Base-by-base conservation (phyloP, 2,329 filamentous ascomycete genomes). In the Aspergillaceae sp. region DNA sequence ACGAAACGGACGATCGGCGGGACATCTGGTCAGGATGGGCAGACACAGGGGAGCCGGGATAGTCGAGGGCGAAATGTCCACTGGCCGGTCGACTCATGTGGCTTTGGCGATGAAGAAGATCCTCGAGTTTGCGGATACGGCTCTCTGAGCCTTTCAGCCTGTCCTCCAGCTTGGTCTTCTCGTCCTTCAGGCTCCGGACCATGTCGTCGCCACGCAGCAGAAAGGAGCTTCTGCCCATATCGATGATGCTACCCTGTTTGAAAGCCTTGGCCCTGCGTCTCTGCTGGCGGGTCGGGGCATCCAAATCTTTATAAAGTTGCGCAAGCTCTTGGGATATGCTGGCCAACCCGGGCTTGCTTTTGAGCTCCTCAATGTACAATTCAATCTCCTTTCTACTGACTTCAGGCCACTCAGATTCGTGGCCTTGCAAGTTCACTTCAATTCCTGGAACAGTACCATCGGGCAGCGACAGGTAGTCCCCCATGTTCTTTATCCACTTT, bases 181-280 rank as follows among this genome's bases (percentile, higher is more conserved):
- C 89, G 10, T 88, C 86, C 62, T 86, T 86, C n/a, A 97, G 67
- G 53, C 74, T 85, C 61, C 76, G 77, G 32, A 86, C 76, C 51
- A 90, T 73, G 51, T 96, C 90, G 57, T 94, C 88, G n/a, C 87
- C 89, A 35, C 87, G 82, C 9, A 94, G 79, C 57, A 95, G 70
- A 7, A 96, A 76, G 1, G 88, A 91, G 53, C 87, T 94, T 58
- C 85, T 82, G n/a, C 88, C 88, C 50, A 96, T 77, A 62, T 97
- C 92, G 58, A 96, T 89, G 34, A 97, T 79, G 61, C 92, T 97
- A 10, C 92, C 92, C 61, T 94, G 92, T 63, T 96, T 96, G 73
- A 98, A 97, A 4, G 88, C 89, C 64, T 91, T 94, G 5, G 92
- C 80, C 47, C 88, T 81, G 65, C 88, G 90, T 50, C 83, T 80